Evolutionary conservation across 257 asterid genomes (phyloP).

Genomic region (Echium plantagineum): DNA sequence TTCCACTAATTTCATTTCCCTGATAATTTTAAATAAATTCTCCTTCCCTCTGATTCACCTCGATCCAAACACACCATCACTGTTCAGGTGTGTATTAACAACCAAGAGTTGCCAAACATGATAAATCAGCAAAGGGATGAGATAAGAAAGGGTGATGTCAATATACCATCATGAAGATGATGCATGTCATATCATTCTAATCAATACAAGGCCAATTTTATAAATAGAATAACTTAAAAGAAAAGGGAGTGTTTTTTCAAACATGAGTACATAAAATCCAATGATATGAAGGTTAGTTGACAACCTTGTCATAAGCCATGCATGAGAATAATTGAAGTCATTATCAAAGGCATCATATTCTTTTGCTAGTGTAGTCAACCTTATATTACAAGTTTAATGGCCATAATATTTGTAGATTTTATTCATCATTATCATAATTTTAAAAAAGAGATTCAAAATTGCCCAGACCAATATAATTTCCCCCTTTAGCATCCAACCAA

Average conservation of each 20-base stretch:
- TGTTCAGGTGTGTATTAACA: no score
- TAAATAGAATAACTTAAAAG: not conserved
- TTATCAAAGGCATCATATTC: not conserved
- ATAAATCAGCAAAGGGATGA: no score
- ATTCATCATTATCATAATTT: constrained; percentile 18
- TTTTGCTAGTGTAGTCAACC: not conserved
- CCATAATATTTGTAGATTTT: not conserved
- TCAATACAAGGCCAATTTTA: no score
- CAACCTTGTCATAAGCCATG: not conserved
- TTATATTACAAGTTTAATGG: constrained; percentile 22
- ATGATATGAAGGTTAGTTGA: not conserved
- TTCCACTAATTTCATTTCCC: no score
- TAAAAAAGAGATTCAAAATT: constrained; percentile 19
- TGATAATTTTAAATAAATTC: no score
- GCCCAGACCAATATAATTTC: not conserved
- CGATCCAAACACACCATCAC: no score
- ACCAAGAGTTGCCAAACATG: no score
- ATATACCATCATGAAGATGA: not conserved
- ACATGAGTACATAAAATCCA: not conserved
- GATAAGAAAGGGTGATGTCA: not conserved
- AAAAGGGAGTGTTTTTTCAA: not conserved
- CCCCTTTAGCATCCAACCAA: not conserved
- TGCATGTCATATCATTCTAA: no score
- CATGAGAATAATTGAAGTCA: not conserved
- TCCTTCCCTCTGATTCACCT: no score